These are phyloP conservation scores for Adansonia gregorii DNA, from an alignment of 441 rosid genomes.

Conservation along the genomic window DNA sequence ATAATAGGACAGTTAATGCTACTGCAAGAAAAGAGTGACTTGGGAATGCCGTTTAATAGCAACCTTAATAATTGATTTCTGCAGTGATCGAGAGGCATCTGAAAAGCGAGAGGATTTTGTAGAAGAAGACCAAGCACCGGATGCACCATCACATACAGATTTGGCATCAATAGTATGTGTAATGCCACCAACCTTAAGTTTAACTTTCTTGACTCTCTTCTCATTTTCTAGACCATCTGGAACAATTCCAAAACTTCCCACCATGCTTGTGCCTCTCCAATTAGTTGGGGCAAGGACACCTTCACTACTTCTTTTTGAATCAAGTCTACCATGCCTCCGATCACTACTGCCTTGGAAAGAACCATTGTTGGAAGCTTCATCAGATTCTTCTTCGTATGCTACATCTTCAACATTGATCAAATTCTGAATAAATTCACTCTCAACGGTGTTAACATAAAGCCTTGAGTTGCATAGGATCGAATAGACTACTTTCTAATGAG, in stretches of 20 bases:
- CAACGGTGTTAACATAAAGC: conserved; percentile 33
- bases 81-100: conserved; percentile 27
- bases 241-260: conserved; percentile 28
- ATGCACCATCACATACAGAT: conserved; percentile 32
- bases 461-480: conserved; percentile 27
- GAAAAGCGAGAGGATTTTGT: conserved; percentile 31
- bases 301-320: conserved; percentile 56
- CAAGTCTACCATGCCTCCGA: conserved; percentile 50
- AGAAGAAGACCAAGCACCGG: conserved; percentile 35
- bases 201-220: conserved; percentile 45
- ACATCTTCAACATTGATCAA: conserved; percentile 50
- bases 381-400: conserved; percentile 67
- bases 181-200: conserved; percentile 48
- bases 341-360: conserved; percentile 67
- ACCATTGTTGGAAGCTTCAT: conserved; percentile 69
- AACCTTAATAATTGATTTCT: conserved; percentile 36
- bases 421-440: conserved; percentile 44
- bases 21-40: conserved; percentile 5
- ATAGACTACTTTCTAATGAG: conserved; percentile 20
- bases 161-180: conserved; percentile 41
- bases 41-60: conserved; percentile 6
- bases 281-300: conserved; percentile 48
- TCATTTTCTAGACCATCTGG: conserved; percentile 39
- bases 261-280: conserved; percentile 33
- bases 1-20: background rate